phyloP scores from a whole-genome alignment of 306 rosid species.

The Corylus americana region DNA sequence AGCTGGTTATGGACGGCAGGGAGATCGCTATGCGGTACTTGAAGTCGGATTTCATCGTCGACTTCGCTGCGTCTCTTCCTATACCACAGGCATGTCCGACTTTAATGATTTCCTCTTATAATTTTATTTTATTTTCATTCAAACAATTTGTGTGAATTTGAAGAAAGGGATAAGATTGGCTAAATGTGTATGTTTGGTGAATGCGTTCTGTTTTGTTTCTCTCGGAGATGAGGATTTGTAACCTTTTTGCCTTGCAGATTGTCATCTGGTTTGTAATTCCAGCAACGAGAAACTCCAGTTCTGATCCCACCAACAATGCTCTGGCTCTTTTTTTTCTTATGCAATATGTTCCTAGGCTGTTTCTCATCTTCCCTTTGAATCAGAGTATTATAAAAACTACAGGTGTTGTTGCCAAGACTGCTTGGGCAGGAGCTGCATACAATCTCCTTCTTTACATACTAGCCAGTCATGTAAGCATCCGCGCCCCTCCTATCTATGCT shows the following conservation, averaged over 20 bases:
- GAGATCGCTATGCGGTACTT: constrained; percentile 68
- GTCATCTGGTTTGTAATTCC: constrained; percentile 85
- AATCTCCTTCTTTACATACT: constrained; percentile 83
- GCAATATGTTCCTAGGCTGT: constrained; percentile 78
- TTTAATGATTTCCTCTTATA: not conserved
- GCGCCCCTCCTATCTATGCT: not conserved
- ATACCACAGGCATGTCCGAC: constrained; percentile 65
- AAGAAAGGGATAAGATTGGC: not conserved
- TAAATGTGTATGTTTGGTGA: not conserved
- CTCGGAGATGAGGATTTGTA: not conserved
- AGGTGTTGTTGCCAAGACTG: constrained; percentile 78
- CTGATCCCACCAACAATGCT: constrained; percentile 77
- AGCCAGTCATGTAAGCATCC: constrained; percentile 76
- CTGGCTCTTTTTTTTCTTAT: constrained; percentile 75
- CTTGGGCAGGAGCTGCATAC: constrained; percentile 95
- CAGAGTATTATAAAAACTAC: constrained; percentile 70
- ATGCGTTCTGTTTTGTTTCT: too few species aligned
- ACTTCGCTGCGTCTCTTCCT: constrained; percentile 84
- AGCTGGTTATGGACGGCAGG: constrained; percentile 69
- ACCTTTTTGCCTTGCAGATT: constrained; percentile 49
- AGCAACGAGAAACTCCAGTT: constrained; percentile 38
- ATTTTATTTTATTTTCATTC: not conserved
- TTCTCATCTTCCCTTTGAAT: constrained; percentile 83
- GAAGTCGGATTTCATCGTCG: constrained; percentile 75
- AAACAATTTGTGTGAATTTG: not conserved